Base-by-base conservation (phyloP, 106 monocot species). In the Dendrobium chrysotoxum region DNA sequence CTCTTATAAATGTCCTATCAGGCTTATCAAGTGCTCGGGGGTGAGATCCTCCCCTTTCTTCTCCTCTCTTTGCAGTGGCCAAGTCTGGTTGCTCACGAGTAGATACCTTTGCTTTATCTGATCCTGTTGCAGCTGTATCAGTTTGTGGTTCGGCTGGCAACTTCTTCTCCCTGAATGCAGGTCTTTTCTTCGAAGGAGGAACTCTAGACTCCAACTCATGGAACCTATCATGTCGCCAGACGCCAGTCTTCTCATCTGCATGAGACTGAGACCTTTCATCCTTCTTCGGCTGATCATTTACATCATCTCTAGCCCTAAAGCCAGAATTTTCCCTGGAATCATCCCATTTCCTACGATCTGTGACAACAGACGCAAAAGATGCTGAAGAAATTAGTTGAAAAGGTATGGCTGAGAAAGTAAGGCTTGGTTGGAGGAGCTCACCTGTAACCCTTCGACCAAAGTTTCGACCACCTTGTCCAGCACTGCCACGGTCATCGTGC, bases 401-500 rank as follows among this genome's bases (percentile, higher is more conserved):
- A 73, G 28, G 26, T 75, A 5, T 8, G 58, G 58, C 42, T 26
- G 9, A 71, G 78, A 57, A 64, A 35, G 64, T 2, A 1, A 23
- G 23, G 15, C 23, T 41, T 16, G 28, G 38, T 9, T 82, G 61
- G 13, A 50, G 50, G 50, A 25, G 30, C 55, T 80, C 58, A 94
- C 96, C 93, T 78, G 76, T 78, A 81, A 78, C 80, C 82, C 80
- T 86, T 75, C 85, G 90, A 55, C 50, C 28, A 21, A 82, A 77
- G 82, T 55, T 84, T 77, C 80, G 88, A 87, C 81, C 88, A 84
- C 84, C 88, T 67, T 90, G 89, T 73, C 85, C 89, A 86, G 83
- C 83, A 89, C 85, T 82, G 53, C 85, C 76, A 76, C 88, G 94
- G 20, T 92, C 90, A 81, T 88, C 83, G 40, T 94, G 90, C 96